Evolutionary conservation across 305 asterid genomes (phyloP), one percentile per base, ranked within the genome.

Genomic region (Fraxinus paxiana): DNA sequence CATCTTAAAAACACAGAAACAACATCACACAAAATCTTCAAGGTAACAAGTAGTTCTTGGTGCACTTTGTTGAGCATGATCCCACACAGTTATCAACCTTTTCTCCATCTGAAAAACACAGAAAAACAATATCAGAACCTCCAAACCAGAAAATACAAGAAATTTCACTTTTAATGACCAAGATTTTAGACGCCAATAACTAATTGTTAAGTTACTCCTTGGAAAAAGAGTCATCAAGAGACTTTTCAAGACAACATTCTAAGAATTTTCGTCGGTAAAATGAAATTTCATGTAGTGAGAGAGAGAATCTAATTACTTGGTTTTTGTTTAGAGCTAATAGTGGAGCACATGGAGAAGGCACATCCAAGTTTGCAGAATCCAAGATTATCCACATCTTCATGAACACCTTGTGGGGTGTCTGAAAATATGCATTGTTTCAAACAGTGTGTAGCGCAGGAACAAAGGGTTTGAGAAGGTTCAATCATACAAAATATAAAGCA

Each of bases 311-410:
- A 7, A 59, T 59, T 88, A 95, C 98, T 90, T 13, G 97, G 98
- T 12, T 85, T 87, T 75, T 61, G 88, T 80, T 84, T 89, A 38
- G 93, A 81, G 92, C 93, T 95, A 43, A 93, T 80, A 71, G 63
- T 12, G 34, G 97, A 93, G 91, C 98, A 95, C 79, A 59, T 88
- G 74, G 97, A 88, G 76, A 91, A 87, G 77, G 98, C 98, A 76
- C 98, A 93, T 12, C 98, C 98, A 0, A 95, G 94, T 81, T 91
- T 90, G 92, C 98, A 95, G 89, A 93, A 93, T 35, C 85, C 91
- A 1, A 85, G 88, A 87, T 82, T 88, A 76, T 81, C 81, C 1
- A 86, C 73, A 63, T 83, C 83, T 48, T 83, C 81, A 18, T n/a
- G 82, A 71, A 72, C 77, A 13, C 71, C 86, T 77, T 79, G 43